These are phyloP conservation scores for Kwoniella shandongensis DNA, from an alignment of 768 basidiomycete species.

Conservation along the genomic window DNA sequence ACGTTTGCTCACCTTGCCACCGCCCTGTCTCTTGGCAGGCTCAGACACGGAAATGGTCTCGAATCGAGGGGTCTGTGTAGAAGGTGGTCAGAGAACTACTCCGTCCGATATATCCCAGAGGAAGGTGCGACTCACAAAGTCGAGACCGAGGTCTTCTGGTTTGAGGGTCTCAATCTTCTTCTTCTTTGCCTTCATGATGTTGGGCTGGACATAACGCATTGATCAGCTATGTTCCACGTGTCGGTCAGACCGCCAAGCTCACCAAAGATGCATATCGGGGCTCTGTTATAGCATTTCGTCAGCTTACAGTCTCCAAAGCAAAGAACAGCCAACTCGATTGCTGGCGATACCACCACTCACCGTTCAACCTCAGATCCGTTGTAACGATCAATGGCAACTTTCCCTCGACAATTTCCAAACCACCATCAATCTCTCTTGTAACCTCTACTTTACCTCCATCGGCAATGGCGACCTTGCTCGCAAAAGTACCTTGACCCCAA, in stretches of 20 bases:
- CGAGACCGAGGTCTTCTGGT: slow-evolving; percentile 75
- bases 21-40: slow-evolving; percentile 85
- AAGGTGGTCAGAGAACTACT: neutral
- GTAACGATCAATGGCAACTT: slow-evolving; percentile 81
- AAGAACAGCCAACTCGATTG: neutral
- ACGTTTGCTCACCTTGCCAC: slow-evolving; percentile 68
- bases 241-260: slow-evolving; percentile 3
- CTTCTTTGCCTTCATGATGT: slow-evolving; percentile 77
- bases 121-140: slow-evolving; percentile 58
- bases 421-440: slow-evolving; percentile 91
- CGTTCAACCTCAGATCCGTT: slow-evolving; percentile 85
- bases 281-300: slow-evolving; percentile 58
- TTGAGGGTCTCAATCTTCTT: slow-evolving; percentile 85
- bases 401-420: slow-evolving; percentile 76
- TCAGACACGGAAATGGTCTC: slow-evolving; percentile 86
- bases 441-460: slow-evolving; percentile 67
- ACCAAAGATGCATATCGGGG: slow-evolving; percentile 91
- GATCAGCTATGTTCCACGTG: slow-evolving; percentile 2
- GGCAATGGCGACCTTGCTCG: slow-evolving; percentile 76
- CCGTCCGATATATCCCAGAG: neutral
- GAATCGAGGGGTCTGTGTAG: slow-evolving; percentile 65
- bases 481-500: slow-evolving; percentile 94
- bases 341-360: slow-evolving; percentile 52
- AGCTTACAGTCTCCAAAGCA: neutral
- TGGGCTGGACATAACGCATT: slow-evolving; percentile 36